Conservation (phyloP, 148 eudicot species). For the Dysphania ambrosioides region DNA sequence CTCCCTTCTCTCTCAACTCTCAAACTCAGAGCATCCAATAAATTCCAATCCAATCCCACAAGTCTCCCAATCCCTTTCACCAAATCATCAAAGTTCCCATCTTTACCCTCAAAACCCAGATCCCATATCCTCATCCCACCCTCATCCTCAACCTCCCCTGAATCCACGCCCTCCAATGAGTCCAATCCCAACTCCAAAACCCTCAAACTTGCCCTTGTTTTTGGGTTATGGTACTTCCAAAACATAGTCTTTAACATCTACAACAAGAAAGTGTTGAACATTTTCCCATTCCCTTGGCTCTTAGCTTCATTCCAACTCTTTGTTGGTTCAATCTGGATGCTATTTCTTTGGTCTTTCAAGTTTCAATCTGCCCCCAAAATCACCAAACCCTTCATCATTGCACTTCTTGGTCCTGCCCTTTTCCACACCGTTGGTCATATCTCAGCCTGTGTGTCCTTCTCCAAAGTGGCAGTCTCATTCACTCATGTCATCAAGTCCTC, state of each 20-base stretch:
- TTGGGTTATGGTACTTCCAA: conserved; percentile 87
- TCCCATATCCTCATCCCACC: conserved; percentile 38
- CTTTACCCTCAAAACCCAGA: conserved; percentile 34
- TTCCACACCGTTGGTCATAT: conserved; percentile 92
- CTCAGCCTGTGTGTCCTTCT: conserved; percentile 85
- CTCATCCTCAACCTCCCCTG: conserved; percentile 39
- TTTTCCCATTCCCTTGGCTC: conserved; percentile 93
- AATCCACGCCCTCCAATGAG: conserved; percentile 12
- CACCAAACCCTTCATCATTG: conserved; percentile 59
- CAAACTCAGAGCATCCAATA: conserved; percentile 9
- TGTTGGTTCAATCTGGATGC: conserved; percentile 78
- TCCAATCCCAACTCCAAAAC: conserved; percentile 40
- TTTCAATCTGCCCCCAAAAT: conserved; percentile 77
- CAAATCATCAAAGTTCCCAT: conserved; percentile 2
- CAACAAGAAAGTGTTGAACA: conserved; percentile 67
- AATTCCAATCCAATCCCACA: conserved; percentile 13
- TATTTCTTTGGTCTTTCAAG: conserved; percentile 63
- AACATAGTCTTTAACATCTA: conserved; percentile 82
- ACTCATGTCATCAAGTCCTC: conserved; percentile 86
- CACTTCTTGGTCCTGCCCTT: conserved; percentile 77
- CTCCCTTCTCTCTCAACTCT: conserved; percentile 19
- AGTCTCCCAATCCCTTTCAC: conserved; percentile 12
- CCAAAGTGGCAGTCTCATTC: conserved; percentile 90
- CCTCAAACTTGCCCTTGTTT: conserved; percentile 59
- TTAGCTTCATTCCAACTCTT: conserved; percentile 85